Evolutionary conservation across 1,139 yeast genomes (phyloP).

Genomic region (Taiozyma sp.): DNA sequence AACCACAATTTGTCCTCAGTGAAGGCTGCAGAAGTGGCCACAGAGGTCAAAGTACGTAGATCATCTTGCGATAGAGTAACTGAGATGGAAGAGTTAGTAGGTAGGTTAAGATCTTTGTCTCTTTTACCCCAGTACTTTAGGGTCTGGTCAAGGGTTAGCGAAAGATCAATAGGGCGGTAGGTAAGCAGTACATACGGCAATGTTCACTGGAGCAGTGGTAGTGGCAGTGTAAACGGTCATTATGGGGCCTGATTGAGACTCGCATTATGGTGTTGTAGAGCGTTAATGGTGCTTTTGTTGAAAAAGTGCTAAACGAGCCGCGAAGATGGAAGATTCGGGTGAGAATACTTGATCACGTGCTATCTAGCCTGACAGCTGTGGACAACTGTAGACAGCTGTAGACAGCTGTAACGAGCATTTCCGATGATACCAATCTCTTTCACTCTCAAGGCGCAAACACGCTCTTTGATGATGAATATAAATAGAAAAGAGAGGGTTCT

Average conservation of each 20-base stretch:
- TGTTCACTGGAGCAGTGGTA: constrained; percentile 95
- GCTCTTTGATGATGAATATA: too few species aligned
- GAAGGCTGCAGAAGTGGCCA: constrained; percentile 57
- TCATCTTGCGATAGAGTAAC: constrained; percentile 90
- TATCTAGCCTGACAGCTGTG: neutral
- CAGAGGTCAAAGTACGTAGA: constrained; percentile 86
- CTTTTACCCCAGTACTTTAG: constrained; percentile 98
- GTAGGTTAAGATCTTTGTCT: constrained; percentile 78
- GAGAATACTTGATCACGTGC: neutral
- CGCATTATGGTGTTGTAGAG: neutral
- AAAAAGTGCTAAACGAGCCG: neutral
- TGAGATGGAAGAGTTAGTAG: constrained; percentile 93
- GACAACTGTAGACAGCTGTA: too few species aligned
- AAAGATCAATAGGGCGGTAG: neutral
- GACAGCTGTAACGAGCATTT: too few species aligned
- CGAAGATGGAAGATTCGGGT: neutral
- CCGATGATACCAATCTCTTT: too few species aligned
- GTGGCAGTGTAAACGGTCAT: constrained; percentile 64
- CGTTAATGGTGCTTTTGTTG: neutral
- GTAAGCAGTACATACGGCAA: constrained; percentile 57
- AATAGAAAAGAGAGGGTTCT: too few species aligned
- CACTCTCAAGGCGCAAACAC: too few species aligned
- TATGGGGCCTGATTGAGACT: neutral
- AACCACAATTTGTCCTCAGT: constrained; percentile 70
- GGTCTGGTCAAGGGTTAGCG: constrained; percentile 40